Base-by-base conservation (phyloP, 1,284 basidiomycete genomes). In the Anthracocystis walkeri region DNA sequence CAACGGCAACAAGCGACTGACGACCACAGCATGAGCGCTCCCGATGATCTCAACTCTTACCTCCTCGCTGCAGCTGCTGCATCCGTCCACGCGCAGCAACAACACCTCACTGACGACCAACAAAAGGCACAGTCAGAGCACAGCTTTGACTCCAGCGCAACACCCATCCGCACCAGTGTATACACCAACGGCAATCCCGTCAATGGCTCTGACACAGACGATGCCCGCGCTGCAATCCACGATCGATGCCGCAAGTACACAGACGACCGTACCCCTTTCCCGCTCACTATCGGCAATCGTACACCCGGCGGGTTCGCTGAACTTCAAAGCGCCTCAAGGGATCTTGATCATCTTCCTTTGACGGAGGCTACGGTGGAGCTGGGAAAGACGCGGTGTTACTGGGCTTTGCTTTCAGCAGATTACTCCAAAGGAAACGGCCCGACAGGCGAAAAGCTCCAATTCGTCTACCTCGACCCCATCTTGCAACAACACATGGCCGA, bases 381-480 rank as follows among this genome's bases (percentile, higher is more conserved):
- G 4, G 75, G 75, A 45, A 73, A 73, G 58, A 73, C 75, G 12
- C 58, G 75, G 7, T 77, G 75, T 40, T 77, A 78, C 63, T 80
- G 78, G 78, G 78, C 78, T 0, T 29, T 80, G 11, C 62, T 80
- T 7, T 78, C 78, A 12, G 71, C 68, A 20, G 66, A 75, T 21
- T 55, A 51, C 31, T 65, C 57, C 10, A 8, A 51, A 27, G 65
- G 57, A 41, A 56, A 56, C 49, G 62, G 55, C 12, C 58, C 65
- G 0, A 65, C 66, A 14, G 66, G 59, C 31, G 75, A 77, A 12
- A 90, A 92, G 82, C 89, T 97, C 54, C 87, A 90, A 53, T 95
- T 95, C 86, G 90, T 95, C 72, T 94, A 94, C 87, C 89, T 94
- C 75, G 95, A 97, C 87, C 95, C 95, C 55, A 90, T 93, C 61